A percentile compares a stretch with the other conserved stretches of the same genome.
These are phyloP conservation scores for Lactarius vividus DNA, from an alignment of 768 basidiomycete genomes.

Conservation along the genomic window DNA sequence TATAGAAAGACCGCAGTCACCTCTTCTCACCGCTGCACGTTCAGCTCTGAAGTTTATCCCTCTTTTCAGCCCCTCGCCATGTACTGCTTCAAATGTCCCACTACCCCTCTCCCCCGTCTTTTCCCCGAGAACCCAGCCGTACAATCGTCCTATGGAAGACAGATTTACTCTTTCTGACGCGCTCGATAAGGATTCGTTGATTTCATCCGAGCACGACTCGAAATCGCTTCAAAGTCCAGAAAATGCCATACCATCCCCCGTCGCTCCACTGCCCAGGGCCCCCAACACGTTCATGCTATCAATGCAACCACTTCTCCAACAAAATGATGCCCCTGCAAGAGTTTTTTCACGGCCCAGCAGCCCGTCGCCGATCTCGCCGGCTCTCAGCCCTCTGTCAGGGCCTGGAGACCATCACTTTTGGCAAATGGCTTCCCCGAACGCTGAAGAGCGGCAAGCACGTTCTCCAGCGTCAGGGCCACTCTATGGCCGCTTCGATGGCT, in stretches of 20 bases:
- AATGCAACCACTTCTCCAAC: slow-evolving; percentile 7
- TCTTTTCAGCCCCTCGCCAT: slow-evolving; percentile 5
- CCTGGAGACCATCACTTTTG: slow-evolving; percentile 9
- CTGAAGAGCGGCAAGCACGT: background rate
- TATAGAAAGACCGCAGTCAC: slow-evolving; percentile 1
- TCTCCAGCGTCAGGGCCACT: slow-evolving; percentile 4
- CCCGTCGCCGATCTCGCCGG: slow-evolving; percentile 8
- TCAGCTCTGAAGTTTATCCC: slow-evolving; percentile 1
- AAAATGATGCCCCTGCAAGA: background rate
- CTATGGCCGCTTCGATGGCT: background rate
- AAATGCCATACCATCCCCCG: background rate
- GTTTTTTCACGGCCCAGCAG: slow-evolving; percentile 7
- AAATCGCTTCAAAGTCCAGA: background rate
- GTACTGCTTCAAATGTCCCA: slow-evolving; percentile 7
- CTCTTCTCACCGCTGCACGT: background rate
- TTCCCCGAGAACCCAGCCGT: background rate
- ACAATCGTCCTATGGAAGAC: background rate
- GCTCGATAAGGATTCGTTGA: slow-evolving; percentile 1
- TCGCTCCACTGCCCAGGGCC: slow-evolving; percentile 7
- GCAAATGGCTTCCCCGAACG: slow-evolving; percentile 3
- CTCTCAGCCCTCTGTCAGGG: slow-evolving; percentile 4
- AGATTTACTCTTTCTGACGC: background rate
- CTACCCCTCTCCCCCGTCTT: slow-evolving; percentile 4
- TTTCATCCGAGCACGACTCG: background rate
- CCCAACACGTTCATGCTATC: background rate